Percentiles rank a stretch among this genome's conserved stretches.
These are phyloP conservation scores for Xylariaceae sp. DNA, from an alignment of 2,329 filamentous ascomycete genomes.

Conservation along the genomic window DNA sequence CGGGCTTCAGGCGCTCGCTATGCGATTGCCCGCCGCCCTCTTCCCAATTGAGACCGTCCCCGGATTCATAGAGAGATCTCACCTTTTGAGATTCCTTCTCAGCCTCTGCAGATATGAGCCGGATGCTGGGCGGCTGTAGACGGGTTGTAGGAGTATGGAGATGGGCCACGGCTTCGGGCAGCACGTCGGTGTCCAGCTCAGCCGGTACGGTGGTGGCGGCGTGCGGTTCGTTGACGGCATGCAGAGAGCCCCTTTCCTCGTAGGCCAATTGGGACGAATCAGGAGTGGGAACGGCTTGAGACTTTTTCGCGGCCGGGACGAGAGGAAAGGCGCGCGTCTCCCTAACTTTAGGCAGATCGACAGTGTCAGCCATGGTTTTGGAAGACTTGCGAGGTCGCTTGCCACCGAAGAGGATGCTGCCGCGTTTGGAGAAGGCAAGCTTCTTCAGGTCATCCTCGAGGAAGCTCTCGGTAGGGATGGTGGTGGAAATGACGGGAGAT, in stretches of 20 bases:
- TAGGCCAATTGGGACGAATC: no score
- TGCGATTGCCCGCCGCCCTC: conserved; percentile 37
- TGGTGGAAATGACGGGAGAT: conserved; percentile 47
- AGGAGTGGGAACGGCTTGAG: not conserved
- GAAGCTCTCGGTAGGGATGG: conserved; percentile 52
- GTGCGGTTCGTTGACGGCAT: not conserved
- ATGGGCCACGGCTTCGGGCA: not conserved
- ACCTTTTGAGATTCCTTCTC: conserved; percentile 64
- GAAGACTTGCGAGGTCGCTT: conserved; percentile 30
- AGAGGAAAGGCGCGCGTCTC: conserved; percentile 24
- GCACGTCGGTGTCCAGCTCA: not conserved
- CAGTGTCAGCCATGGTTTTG: conserved; percentile 21
- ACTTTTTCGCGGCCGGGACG: conserved; percentile 14
- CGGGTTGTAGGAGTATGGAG: conserved; percentile 10
- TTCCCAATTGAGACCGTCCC: conserved; percentile 49
- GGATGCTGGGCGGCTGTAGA: conserved; percentile 40
- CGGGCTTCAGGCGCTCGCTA: conserved; percentile 42
- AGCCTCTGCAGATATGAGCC: conserved; percentile 49
- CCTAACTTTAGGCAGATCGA: conserved; percentile 6
- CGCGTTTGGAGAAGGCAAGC: conserved; percentile 58
- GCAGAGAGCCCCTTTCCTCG: not conserved
- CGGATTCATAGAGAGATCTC: conserved; percentile 60
- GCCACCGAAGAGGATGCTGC: conserved; percentile 58
- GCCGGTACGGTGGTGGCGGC: not conserved
- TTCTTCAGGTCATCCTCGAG: conserved; percentile 53